Evolutionary conservation across 352 stramenopile species (phyloP), one percentile per base, ranked within the genome.

Genomic region (Phytophthora pisi): DNA sequence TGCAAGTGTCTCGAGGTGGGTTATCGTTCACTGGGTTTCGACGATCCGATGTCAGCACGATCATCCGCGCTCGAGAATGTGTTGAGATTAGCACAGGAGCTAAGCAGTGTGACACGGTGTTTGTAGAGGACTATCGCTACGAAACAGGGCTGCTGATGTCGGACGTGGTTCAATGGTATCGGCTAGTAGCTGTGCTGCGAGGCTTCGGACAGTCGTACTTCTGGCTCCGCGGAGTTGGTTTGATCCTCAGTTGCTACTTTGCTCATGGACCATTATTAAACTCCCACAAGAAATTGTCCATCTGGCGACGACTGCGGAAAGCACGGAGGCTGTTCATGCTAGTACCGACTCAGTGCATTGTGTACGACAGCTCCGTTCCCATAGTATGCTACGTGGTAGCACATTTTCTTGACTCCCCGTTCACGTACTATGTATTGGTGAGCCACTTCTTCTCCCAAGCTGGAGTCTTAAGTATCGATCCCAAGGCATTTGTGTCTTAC

Each of bases 351-450:
- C 78, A 90, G 50, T 81, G 74, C 28, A 61, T 90, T 5, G 66
- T 88, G 15, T 87, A 81, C 42, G 79, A 77, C 11, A 82, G 74
- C 34, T 53, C 61, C 0, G 72, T 88, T 11, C 81, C 81, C 0
- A 69, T 87, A 2, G 9, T 54, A 0, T 78, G 72, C 56, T 90
- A 87, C 62, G 56, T 75, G 1, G 8, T 81, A 0, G 79, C 81
- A 2, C 79, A 90, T 31, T 18, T 74, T 7, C 66, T 86, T n/a
- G 82, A 90, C 53, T 70, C 75, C 6, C 57, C 73, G 1, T 63
- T 79, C 4, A 72, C 73, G 0, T 86, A 87, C 59, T 51, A 74
- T 18, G 34, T 81, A 0, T 34, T 81, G 0, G 64, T 73, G 18
- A 53, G 55, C 1, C 57, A 75, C 7, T 86, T 81, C 50, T 70